These are phyloP conservation scores for Violaceomyces palustris DNA, from an alignment of 1,284 basidiomycete genomes.

Conservation along the genomic window DNA sequence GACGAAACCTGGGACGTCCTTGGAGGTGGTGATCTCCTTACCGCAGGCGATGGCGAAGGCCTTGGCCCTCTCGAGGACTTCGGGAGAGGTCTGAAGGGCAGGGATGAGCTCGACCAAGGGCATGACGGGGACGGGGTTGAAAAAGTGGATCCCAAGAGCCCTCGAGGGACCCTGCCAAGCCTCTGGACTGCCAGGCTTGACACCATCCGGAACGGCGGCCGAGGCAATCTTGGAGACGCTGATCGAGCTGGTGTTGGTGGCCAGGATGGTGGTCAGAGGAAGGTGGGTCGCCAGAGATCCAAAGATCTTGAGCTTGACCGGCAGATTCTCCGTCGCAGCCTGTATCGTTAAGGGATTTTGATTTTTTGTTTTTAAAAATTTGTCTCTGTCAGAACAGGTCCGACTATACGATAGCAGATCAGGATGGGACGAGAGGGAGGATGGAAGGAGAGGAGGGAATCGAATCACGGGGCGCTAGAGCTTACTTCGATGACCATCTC, in stretches of 20 bases:
- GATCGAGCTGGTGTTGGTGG: slow-evolving; percentile 89
- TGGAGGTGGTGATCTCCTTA: slow-evolving; percentile 58
- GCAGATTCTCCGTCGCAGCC: slow-evolving; percentile 83
- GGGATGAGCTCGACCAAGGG: slow-evolving; percentile 88
- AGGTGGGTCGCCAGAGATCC: slow-evolving; percentile 65
- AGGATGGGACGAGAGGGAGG: too few species aligned
- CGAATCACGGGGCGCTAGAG: background rate
- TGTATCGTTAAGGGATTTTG: too few species aligned
- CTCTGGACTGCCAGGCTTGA: slow-evolving; percentile 17
- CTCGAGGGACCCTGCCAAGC: slow-evolving; percentile 27
- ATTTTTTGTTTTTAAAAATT: too few species aligned
- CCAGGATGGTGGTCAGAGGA: slow-evolving; percentile 72
- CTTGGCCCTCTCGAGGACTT: slow-evolving; percentile 71
- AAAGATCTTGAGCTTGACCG: slow-evolving; percentile 77
- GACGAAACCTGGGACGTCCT: slow-evolving; percentile 78
- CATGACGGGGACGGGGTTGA: slow-evolving; percentile 71
- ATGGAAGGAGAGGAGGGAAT: background rate
- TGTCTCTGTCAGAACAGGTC: too few species aligned
- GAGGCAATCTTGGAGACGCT: slow-evolving; percentile 89
- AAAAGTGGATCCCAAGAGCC: slow-evolving; percentile 73
- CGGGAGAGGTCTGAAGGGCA: slow-evolving; percentile 77
- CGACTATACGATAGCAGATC: too few species aligned
- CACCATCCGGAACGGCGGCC: slow-evolving; percentile 33
- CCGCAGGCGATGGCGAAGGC: slow-evolving; percentile 82
- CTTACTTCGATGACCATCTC: slow-evolving; percentile 85